Conservation (phyloP, 371 early-diverging fungal genomes). For the Mortierella sp. region DNA sequence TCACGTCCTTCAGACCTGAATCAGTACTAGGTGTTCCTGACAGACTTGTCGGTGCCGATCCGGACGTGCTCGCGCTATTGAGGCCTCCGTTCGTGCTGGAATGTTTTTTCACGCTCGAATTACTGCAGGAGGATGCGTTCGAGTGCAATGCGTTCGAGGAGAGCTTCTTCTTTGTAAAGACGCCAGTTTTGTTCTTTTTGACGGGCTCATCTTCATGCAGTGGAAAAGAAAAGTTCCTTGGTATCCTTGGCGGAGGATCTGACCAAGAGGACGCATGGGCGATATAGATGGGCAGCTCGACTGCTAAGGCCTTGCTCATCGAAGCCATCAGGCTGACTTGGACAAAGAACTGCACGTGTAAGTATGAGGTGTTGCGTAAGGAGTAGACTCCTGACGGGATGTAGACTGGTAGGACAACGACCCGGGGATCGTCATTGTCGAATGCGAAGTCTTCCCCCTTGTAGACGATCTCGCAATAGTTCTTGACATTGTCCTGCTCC, state of each 20-base stretch:
- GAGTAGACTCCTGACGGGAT: constrained; percentile 52
- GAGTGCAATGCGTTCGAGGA: constrained; percentile 1
- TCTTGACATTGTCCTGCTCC: constrained; percentile 47
- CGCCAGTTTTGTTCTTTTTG: constrained; percentile 45
- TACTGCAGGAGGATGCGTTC: neutral
- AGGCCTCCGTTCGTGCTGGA: neutral
- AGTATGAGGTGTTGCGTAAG: constrained; percentile 33
- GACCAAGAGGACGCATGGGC: constrained; percentile 56
- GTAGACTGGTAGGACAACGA: constrained; percentile 40
- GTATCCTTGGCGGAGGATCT: constrained; percentile 50
- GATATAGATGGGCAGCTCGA: constrained; percentile 54
- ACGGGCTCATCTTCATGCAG: constrained; percentile 39
- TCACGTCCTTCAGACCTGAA: neutral
- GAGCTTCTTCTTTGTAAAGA: constrained; percentile 38
- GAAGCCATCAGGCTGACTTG: constrained; percentile 51
- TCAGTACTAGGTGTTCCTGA: constrained; percentile 3
- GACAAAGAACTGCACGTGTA: constrained; percentile 50
- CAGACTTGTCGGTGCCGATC: constrained; percentile 6
- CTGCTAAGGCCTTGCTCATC: constrained; percentile 51
- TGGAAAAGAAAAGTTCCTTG: constrained; percentile 41
- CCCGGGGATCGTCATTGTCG: constrained; percentile 37
- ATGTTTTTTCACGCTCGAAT: neutral
- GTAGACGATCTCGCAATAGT: constrained; percentile 50
- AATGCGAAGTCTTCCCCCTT: constrained; percentile 49
- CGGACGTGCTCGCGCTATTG: neutral